Evolutionary conservation across 2,329 filamentous ascomycete species (phyloP), one percentile per base, ranked within the genome.

Genomic region (Fusarium xylarioides): DNA sequence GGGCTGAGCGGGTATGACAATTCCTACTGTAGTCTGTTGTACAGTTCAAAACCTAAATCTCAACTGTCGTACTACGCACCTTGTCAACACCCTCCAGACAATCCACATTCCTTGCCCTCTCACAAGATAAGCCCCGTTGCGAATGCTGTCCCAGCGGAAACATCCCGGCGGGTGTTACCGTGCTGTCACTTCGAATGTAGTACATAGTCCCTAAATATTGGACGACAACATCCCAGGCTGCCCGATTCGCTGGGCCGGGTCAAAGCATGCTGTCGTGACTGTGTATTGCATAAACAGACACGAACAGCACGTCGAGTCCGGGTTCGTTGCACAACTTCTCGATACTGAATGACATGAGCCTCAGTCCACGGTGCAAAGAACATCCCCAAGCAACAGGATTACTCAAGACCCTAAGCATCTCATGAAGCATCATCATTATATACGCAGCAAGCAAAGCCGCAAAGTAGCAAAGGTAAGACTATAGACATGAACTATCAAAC

Each of bases 81-180:
- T 47, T 35, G 15, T 11, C 38, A 53, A 52, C 28, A n/a, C 32
- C n/a, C 54, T 55, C 37, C 32, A 35, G 37, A 68, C 49, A 50
- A 40, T 43, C 11, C 62, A 23, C 55, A 34, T 37, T 34, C 42
- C 43, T 32, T 54, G 40, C 62, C 66, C 61, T 73, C 55, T 71
- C 66, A 73, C 70, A 69, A 71, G 26, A 38, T 34, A 59, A 47
- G 30, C 66, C 43, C 40, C 18, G 40, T 44, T 55, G 47, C 30
- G 47, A 53, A 21, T 53, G 43, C 37, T 56, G 44, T 43, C 58
- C 37, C 46, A 53, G 62, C 56, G 61, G 57, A 70, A 73, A 73
- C 66, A 59, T 73, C 62, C 70, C 61, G 66, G 59, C 56, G 57
- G 70, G 62, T 73, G 40, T 56, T 43, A 70, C 70, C 49, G 40